Percentiles rank a stretch among this genome's conserved stretches.
Evolutionary conservation across 768 basidiomycete species (phyloP).

Genomic region (Piloderma croceum): DNA sequence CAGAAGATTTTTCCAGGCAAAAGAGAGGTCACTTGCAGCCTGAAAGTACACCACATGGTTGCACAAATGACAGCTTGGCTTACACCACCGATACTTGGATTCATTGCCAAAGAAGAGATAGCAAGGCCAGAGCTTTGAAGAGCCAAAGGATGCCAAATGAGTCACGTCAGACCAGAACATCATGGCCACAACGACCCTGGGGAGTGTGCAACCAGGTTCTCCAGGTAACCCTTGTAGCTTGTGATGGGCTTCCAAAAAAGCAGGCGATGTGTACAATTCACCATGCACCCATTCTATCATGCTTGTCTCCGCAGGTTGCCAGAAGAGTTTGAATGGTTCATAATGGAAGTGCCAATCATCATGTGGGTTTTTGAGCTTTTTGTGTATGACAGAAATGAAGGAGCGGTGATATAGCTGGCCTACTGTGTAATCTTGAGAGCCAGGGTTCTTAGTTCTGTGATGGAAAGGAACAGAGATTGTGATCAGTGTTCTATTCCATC

Average conservation of each 20-base stretch:
- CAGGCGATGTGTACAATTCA: no score
- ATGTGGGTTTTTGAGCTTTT: constrained; percentile 6
- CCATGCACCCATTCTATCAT: no score
- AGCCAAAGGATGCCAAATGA: constrained; percentile 26
- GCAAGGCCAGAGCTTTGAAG: constrained; percentile 21
- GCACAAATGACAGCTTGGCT: no score
- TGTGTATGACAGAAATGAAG: constrained; percentile 12
- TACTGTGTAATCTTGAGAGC: constrained; percentile 3
- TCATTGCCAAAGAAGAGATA: constrained; percentile 21
- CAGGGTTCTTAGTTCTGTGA: not conserved
- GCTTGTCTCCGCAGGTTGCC: no score
- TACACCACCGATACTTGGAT: constrained; percentile 18
- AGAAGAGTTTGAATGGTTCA: constrained; percentile 3
- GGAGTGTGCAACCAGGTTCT: no score
- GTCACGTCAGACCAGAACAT: constrained; percentile 31
- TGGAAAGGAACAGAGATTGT: constrained; percentile 9
- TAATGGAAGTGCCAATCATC: constrained; percentile 11
- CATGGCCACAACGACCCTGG: constrained; percentile 13
- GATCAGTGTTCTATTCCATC: constrained; percentile 9
- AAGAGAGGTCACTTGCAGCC: no score
- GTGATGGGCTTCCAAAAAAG: no score
- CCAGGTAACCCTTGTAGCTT: no score
- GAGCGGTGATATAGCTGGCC: constrained; percentile 9
- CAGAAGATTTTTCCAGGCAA: no score
- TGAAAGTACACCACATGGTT: no score